These are phyloP conservation scores for Ophiosphaerella herpotricha DNA, from an alignment of 2,329 filamentous ascomycete genomes.

Conservation along the genomic window DNA sequence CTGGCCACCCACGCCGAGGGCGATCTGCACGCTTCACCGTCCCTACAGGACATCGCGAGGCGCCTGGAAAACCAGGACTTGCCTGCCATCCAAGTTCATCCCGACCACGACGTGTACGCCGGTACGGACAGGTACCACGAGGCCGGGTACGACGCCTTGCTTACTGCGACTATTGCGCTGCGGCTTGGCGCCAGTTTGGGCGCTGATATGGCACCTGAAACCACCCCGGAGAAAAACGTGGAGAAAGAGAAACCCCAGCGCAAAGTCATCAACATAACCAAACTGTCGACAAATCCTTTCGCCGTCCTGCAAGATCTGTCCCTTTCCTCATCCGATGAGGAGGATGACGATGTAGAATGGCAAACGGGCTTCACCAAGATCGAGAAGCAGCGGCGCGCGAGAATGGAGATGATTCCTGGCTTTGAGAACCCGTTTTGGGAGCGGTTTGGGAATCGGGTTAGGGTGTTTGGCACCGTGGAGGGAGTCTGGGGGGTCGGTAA, in stretches of 20 bases:
- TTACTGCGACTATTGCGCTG: conserved; percentile 64
- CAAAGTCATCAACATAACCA: conserved; percentile 7
- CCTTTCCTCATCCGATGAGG: conserved; percentile 18
- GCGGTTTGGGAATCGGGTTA: conserved; percentile 62
- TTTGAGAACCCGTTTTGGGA: conserved; percentile 61
- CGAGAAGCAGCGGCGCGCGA: conserved; percentile 18
- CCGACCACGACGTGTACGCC: conserved; percentile 47
- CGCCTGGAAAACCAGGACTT: conserved; percentile 47
- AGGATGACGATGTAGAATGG: conserved; percentile 23
- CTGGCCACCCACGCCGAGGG: conserved; percentile 62
- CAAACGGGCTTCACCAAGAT: conserved; percentile 25
- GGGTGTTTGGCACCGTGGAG: conserved; percentile 65
- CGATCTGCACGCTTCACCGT: conserved; percentile 55
- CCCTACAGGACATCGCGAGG: conserved; percentile 55
- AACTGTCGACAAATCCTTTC: conserved; percentile 4
- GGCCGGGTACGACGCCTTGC: conserved; percentile 66
- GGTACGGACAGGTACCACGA: conserved; percentile 56
- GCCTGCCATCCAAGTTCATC: conserved; percentile 48
- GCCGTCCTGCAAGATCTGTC: neutral
- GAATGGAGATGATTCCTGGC: conserved; percentile 56
- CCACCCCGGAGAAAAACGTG: neutral
- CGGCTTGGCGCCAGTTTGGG: conserved; percentile 59
- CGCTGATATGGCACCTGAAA: conserved; percentile 25
- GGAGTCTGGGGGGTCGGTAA: conserved; percentile 34
- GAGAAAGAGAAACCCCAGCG: neutral